Conservation (phyloP, 2,329 filamentous ascomycete species). For the Hypoxylon sp. region DNA sequence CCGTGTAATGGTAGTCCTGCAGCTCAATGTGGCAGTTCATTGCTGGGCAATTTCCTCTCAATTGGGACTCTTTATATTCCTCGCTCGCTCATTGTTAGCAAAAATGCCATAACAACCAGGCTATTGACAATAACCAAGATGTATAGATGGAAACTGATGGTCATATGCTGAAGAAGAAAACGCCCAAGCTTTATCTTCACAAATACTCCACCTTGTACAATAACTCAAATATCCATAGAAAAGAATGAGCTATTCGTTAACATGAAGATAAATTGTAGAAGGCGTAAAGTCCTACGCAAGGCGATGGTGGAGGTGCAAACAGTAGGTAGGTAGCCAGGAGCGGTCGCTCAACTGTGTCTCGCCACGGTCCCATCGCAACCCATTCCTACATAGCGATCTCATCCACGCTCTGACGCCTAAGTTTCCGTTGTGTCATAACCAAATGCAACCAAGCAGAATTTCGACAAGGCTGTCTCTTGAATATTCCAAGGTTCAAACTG, state of each 20-base stretch:
- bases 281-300: conserved; percentile 20
- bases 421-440: conserved; percentile 11
- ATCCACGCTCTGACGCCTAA: conserved; percentile 27
- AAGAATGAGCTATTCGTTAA: conserved; percentile 9
- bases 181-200: too few species aligned
- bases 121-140: conserved; percentile 1
- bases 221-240: conserved; percentile 14
- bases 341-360: conserved; percentile 37
- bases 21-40: conserved; percentile 9
- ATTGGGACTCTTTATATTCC: conserved; percentile 6
- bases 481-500: conserved; percentile 12
- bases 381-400: conserved; percentile 32
- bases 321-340: conserved; percentile 30
- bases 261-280: conserved; percentile 24
- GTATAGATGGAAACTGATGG: too few species aligned
- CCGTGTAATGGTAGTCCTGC: conserved; percentile 10
- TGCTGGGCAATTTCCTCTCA: background rate
- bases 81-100: conserved; percentile 14
- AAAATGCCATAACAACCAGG: conserved; percentile 3
- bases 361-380: conserved; percentile 29
- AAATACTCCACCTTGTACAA: conserved; percentile 4
- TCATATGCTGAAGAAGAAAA: too few species aligned
- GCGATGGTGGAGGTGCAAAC: conserved; percentile 27
- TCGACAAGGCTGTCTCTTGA: conserved; percentile 8
- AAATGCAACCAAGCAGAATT: conserved; percentile 13